Percentiles rank a stretch among this genome's conserved stretches.
Evolutionary conservation across 176 grass and related monocot genomes (phyloP).

Genomic region (Raddia distichophylla): DNA sequence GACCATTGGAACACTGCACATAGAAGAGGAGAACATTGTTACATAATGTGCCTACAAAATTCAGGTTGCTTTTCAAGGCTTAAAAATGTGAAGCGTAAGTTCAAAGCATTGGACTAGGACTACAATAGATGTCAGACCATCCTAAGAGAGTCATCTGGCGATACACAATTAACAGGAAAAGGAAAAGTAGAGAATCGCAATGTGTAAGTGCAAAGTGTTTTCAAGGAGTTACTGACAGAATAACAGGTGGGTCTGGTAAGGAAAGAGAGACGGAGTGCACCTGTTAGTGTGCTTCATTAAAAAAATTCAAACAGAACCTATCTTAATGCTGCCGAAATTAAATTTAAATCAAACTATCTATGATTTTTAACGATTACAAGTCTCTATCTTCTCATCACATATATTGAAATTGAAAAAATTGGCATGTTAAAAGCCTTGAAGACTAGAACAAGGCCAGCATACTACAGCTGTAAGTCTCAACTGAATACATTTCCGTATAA

Average conservation of each 20-base stretch:
- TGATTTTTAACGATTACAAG: background rate
- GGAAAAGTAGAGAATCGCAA: background rate
- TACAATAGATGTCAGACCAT: background rate
- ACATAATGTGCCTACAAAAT: background rate
- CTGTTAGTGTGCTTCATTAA: background rate
- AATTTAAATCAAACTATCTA: background rate
- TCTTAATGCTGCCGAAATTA: background rate
- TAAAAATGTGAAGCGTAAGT: background rate
- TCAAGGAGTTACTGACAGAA: background rate
- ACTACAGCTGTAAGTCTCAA: background rate
- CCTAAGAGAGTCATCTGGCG: constrained; percentile 6
- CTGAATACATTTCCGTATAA: background rate
- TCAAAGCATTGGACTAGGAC: constrained; percentile 13
- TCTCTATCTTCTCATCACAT: background rate
- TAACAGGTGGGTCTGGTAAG: background rate
- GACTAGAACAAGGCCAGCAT: constrained; percentile 9
- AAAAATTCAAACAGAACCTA: background rate
- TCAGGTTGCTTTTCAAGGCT: background rate
- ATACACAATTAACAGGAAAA: background rate
- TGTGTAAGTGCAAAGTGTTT: constrained; percentile 4
- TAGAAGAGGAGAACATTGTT: constrained; percentile 25
- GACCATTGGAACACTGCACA: constrained; percentile 89
- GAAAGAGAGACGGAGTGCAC: background rate
- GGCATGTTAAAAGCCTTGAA: constrained; percentile 20
- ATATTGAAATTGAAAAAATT: background rate